These are phyloP conservation scores for Leccinum arenicola DNA, from an alignment of 768 basidiomycete genomes.

Conservation along the genomic window DNA sequence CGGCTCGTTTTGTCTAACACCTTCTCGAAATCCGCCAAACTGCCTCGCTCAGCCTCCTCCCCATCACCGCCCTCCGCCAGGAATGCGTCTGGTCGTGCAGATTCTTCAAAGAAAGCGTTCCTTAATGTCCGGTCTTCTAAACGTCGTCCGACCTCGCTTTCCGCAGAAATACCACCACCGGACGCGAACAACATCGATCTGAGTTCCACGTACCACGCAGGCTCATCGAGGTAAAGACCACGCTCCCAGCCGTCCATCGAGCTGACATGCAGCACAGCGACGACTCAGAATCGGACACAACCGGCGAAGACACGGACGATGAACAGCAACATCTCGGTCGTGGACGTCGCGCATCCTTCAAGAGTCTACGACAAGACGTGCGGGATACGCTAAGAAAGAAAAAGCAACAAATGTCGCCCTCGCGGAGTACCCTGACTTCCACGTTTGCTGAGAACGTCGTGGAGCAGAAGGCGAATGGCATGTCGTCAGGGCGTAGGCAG, in stretches of 20 bases:
- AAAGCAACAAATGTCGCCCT: slow-evolving; percentile 24
- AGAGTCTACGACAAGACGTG: slow-evolving; percentile 27
- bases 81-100: slow-evolving; percentile 50
- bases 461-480: slow-evolving; percentile 35
- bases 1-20: neutral
- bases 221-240: slow-evolving; percentile 68
- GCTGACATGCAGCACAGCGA: slow-evolving; percentile 38
- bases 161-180: slow-evolving; percentile 18
- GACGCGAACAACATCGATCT: slow-evolving; percentile 50
- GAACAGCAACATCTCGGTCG: slow-evolving; percentile 43
- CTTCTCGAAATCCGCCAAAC: slow-evolving; percentile 41
- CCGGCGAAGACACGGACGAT: slow-evolving; percentile 60
- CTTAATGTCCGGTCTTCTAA: slow-evolving; percentile 28
- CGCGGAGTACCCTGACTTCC: slow-evolving; percentile 25
- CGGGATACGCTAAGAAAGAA: slow-evolving; percentile 29
- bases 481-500: slow-evolving; percentile 36
- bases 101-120: slow-evolving; percentile 40
- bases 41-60: slow-evolving; percentile 78
- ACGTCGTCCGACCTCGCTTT: slow-evolving; percentile 27
- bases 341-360: slow-evolving; percentile 40
- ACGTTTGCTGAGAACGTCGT: slow-evolving; percentile 22
- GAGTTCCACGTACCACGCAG: slow-evolving; percentile 87
- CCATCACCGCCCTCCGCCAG: slow-evolving; percentile 68
- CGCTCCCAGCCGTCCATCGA: neutral
- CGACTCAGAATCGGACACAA: slow-evolving; percentile 48